These are phyloP conservation scores for Monoraphidium neglectum DNA, from an alignment of 139 green algal genomes.

Conservation along the genomic window DNA sequence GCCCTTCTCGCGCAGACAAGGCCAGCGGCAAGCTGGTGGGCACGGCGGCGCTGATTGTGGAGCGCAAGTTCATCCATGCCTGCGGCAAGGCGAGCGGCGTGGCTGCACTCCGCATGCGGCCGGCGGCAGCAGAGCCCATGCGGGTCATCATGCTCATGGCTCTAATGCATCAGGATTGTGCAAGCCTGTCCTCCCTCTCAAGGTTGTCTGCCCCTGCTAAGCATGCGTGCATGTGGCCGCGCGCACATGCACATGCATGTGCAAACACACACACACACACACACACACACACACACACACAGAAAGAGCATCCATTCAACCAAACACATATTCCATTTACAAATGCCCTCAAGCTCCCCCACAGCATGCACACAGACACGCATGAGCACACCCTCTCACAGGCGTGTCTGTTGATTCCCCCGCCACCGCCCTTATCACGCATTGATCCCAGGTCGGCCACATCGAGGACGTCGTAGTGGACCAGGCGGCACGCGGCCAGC, in stretches of 20 bases:
- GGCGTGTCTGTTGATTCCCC: background rate
- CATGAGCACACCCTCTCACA: background rate
- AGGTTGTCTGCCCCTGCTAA: background rate
- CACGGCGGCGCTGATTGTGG: constrained; percentile 79
- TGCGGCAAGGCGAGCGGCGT: constrained; percentile 67
- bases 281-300: background rate
- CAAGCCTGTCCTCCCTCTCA: background rate
- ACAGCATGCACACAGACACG: background rate
- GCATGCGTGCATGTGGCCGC: background rate
- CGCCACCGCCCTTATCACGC: background rate
- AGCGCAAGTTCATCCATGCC: constrained; percentile 88
- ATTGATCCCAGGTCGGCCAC: constrained; percentile 66
- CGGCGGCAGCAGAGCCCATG: background rate
- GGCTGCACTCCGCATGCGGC: background rate
- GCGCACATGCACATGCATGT: background rate
- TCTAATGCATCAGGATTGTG: background rate
- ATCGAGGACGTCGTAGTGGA: constrained; percentile 96
- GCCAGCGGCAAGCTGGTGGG: constrained; percentile 56
- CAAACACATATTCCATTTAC: background rate
- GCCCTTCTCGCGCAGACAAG: constrained; percentile 24
- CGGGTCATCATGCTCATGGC: background rate
- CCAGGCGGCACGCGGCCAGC: constrained; percentile 57
- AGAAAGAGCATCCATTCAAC: background rate
- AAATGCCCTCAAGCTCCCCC: background rate
- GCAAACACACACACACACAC: too few species aligned